Evolutionary conservation across 257 asterid species (phyloP).

Genomic region (Nicotiana attenuata): DNA sequence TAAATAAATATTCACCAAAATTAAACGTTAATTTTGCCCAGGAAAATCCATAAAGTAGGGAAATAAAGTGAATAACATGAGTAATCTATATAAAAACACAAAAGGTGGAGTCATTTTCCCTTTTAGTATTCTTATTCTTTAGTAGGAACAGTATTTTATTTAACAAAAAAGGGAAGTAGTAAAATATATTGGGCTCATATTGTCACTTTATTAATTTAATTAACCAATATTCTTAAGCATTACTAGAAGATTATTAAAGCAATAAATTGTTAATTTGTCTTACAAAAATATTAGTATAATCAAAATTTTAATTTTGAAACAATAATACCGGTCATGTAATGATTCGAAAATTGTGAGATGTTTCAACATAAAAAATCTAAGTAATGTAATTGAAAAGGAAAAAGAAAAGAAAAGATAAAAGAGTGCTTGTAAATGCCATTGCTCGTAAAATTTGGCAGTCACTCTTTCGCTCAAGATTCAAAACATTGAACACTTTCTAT

Average conservation of each 20-base stretch:
- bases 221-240: background rate
- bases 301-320: background rate
- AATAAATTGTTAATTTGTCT: background rate
- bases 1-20: background rate
- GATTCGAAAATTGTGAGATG: slow-evolving; percentile 14
- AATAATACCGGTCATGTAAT: background rate
- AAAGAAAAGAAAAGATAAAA: background rate
- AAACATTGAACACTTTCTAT: background rate
- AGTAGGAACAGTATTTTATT: background rate
- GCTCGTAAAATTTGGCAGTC: too few relatives aligned
- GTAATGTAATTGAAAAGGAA: background rate
- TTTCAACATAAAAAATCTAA: background rate
- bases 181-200: background rate
- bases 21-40: too few relatives aligned
- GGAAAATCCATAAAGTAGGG: background rate
- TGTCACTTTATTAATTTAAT: background rate
- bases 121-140: background rate
- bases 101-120: background rate
- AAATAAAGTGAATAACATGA: background rate
- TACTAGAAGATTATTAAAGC: background rate
- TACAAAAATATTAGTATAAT: background rate
- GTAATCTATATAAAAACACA: background rate
- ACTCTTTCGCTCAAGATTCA: background rate
- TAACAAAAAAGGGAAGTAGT: background rate
- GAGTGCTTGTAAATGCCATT: background rate